Conservation (phyloP, 768 basidiomycete species). For the Mrakia frigida region DNA sequence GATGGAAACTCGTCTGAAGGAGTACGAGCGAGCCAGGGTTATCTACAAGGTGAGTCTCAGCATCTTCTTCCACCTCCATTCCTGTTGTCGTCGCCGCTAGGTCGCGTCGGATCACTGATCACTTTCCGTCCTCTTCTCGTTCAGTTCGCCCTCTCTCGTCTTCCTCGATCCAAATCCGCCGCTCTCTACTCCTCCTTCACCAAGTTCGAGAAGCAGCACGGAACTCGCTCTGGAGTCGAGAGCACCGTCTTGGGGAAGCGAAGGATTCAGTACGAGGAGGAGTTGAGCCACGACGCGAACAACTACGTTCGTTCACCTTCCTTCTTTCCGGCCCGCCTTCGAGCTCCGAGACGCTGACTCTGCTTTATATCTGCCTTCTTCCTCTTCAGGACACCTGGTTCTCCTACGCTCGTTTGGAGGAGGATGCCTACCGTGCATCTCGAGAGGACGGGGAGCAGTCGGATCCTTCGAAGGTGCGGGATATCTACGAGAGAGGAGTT, state of each 20-base stretch:
- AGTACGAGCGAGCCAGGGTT: slow-evolving; percentile 91
- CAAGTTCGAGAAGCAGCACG: slow-evolving; percentile 97
- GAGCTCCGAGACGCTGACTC: neutral
- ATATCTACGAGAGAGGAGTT: slow-evolving; percentile 92
- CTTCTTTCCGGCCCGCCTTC: neutral
- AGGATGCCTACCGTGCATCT: slow-evolving; percentile 72
- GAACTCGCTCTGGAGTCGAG: slow-evolving; percentile 79
- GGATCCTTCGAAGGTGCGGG: slow-evolving; percentile 61
- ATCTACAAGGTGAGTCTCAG: slow-evolving; percentile 75
- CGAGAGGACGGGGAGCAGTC: slow-evolving; percentile 65
- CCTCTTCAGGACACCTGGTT: slow-evolving; percentile 75
- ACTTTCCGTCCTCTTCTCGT: neutral
- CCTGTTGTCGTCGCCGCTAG: neutral
- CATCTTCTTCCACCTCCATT: neutral
- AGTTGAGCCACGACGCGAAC: slow-evolving; percentile 78
- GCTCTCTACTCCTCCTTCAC: slow-evolving; percentile 86
- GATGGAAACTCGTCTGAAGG: slow-evolving; percentile 95
- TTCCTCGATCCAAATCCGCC: slow-evolving; percentile 82
- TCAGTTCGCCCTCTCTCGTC: slow-evolving; percentile 88
- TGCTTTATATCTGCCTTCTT: neutral
- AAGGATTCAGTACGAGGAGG: slow-evolving; percentile 98
- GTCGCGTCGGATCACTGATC: too few relatives aligned
- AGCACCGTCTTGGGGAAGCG: slow-evolving; percentile 92
- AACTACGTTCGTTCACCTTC: slow-evolving; percentile 56
- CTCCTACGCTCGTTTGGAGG: slow-evolving; percentile 88